Evolutionary conservation across 192 early-diverging fungal species (phyloP), one percentile per base, ranked within the genome.

Genomic region (Coemansia sp.): DNA sequence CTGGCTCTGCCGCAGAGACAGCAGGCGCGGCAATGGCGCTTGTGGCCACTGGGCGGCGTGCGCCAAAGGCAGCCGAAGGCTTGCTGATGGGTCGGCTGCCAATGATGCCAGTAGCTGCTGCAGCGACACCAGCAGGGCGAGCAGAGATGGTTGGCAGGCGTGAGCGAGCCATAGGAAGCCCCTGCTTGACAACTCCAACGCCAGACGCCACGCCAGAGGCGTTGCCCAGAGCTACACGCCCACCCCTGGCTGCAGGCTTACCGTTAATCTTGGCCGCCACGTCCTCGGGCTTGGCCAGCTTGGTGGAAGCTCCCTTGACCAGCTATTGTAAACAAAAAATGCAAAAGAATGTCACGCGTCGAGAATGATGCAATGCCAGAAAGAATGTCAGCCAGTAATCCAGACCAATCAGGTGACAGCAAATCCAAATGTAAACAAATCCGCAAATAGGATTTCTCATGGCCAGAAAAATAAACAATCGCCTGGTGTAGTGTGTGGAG

Each of bases 11-110:
- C 11, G 52, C 54, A 3, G 43, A 15, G 8, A 40, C 44, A 18
- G 29, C 29, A 26, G 55, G 32, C 44, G 56, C 12, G 11, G 19
- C 43, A 3, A 10, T 9, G 9, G 43, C 10, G 21, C 24, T 46
- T 24, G 19, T 24, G 0, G 22, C 46, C 46, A 50, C 46, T 0
- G 62, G 42, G n/a, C 70, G 71, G 8, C 76, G 76, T 11, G 39
- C 38, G n/a, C 63, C 68, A 55, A 62, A 64, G 10, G 39, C 48
- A 0, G 65, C 59, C 0, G 71, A 42, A 1, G 77, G 67, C 63
- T 71, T 73, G 68, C 67, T 71, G 43, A 80, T 67, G 0, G 71
- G 72, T 1, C 74, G 67, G 3, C 14, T 21, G 21, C 57, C 66
- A 1, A 61, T 22, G n/a, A 50, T 50, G 46, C 46, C 24, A 22